phyloP scores from a whole-genome alignment of 2,329 filamentous ascomycete genomes.

The Colletotrichum brevisporum region DNA sequence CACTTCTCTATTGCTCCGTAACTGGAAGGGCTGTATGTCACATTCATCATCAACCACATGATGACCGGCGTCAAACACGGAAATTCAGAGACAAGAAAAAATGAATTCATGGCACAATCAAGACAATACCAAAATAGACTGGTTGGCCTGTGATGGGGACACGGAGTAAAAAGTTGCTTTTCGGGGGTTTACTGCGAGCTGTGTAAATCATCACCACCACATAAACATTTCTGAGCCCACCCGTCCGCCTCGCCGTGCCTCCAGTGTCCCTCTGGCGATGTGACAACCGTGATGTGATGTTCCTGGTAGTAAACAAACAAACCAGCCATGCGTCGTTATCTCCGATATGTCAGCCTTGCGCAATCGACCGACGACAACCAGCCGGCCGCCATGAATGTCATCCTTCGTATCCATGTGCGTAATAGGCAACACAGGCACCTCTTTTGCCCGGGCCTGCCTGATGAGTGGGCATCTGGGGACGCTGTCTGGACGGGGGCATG shows the following conservation, averaged over 20 bases:
- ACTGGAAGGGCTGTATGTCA: constrained; percentile 76
- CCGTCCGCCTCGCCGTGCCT: background rate
- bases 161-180: constrained; percentile 41
- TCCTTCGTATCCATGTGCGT: background rate
- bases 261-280: background rate
- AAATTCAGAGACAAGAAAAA: constrained; percentile 67
- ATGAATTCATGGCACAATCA: constrained; percentile 51
- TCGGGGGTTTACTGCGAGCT: constrained; percentile 25
- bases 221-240: constrained; percentile 5
- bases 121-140: constrained; percentile 38
- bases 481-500: constrained; percentile 38
- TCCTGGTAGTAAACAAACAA: background rate
- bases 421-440: background rate
- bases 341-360: background rate
- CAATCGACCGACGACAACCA: background rate
- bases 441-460: background rate
- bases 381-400: background rate
- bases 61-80: constrained; percentile 78
- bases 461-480: background rate
- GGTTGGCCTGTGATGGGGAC: constrained; percentile 41
- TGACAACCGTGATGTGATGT: background rate
- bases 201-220: constrained; percentile 32
- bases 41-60: constrained; percentile 63
- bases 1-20: constrained; percentile 70
- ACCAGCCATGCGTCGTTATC: no score